A percentile compares a stretch with the other conserved stretches of the same genome.
Conservation (phyloP, 345 rosid genomes). For the Bruguiera gymnorhiza region DNA sequence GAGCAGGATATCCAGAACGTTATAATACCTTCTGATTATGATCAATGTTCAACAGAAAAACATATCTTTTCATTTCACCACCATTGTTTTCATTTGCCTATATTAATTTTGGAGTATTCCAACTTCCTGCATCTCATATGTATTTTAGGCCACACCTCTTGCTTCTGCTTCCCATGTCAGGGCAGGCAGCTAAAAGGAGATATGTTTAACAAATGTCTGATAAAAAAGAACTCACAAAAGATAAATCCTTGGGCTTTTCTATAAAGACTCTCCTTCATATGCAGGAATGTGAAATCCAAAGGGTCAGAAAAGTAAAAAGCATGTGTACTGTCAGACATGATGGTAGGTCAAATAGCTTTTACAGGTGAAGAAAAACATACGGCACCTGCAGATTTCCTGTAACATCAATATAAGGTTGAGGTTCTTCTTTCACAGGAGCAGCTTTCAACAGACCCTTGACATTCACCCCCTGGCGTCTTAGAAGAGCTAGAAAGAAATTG, state of each 20-base stretch:
- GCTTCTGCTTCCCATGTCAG: neutral
- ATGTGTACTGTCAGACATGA: neutral
- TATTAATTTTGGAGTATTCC: neutral
- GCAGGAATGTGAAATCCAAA: no score
- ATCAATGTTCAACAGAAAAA: neutral
- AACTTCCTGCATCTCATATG: neutral
- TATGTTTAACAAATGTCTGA: neutral
- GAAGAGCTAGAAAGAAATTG: slow-evolving; percentile 53
- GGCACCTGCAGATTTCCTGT: slow-evolving; percentile 92
- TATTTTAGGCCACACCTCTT: neutral
- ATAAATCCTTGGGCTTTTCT: no score
- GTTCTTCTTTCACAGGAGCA: slow-evolving; percentile 74
- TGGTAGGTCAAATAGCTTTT: neutral
- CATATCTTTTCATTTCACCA: neutral
- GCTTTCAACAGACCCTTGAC: slow-evolving; percentile 84
- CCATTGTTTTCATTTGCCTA: neutral
- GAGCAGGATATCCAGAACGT: neutral
- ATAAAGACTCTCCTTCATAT: no score
- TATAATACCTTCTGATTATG: neutral
- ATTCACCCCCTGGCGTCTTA: slow-evolving; percentile 89
- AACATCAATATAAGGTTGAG: slow-evolving; percentile 82
- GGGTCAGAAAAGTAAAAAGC: neutral
- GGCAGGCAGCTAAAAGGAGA: neutral
- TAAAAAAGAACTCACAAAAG: no score
- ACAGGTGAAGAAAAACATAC: neutral